A percentile compares a stretch with the other conserved stretches of the same genome.
Evolutionary conservation across 345 rosid genomes (phyloP).

Genomic region (Hevea brasiliensis): DNA sequence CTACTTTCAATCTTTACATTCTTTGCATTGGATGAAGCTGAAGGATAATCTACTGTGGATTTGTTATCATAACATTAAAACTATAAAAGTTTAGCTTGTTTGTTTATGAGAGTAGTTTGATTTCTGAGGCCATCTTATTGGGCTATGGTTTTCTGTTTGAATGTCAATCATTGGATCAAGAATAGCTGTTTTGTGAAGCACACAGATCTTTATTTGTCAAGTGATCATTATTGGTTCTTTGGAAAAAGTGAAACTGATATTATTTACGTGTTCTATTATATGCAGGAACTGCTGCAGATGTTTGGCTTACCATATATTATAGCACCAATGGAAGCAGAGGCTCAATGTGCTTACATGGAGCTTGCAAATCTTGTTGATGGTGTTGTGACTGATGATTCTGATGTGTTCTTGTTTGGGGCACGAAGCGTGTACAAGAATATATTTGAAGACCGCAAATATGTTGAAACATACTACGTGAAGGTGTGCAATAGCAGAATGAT

Average conservation of each 20-base stretch:
- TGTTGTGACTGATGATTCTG: constrained; percentile 94
- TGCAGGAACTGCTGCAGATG: constrained; percentile 91
- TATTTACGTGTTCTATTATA: neutral
- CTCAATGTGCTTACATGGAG: constrained; percentile 95
- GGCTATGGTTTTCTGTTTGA: constrained; percentile 5
- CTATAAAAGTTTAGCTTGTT: neutral
- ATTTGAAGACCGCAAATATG: constrained; percentile 96
- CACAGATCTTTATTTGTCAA: neutral
- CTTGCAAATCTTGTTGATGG: constrained; percentile 86
- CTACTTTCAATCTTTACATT: neutral
- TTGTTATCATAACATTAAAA: neutral
- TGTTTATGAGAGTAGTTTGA: neutral
- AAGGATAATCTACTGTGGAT: neutral
- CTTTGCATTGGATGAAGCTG: neutral
- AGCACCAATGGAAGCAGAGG: constrained; percentile 99
- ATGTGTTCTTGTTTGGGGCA: constrained; percentile 91
- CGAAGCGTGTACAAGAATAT: constrained; percentile 89
- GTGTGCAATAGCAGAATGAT: constrained; percentile 37
- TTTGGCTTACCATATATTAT: constrained; percentile 96
- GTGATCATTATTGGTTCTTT: neutral
- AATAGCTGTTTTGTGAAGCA: neutral
- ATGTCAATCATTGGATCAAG: constrained; percentile 7
- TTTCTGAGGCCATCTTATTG: neutral
- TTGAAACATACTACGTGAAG: constrained; percentile 92
- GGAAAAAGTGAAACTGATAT: neutral